These are phyloP conservation scores for Carallia pectinifolia DNA, from an alignment of 345 rosid genomes.

Conservation along the genomic window DNA sequence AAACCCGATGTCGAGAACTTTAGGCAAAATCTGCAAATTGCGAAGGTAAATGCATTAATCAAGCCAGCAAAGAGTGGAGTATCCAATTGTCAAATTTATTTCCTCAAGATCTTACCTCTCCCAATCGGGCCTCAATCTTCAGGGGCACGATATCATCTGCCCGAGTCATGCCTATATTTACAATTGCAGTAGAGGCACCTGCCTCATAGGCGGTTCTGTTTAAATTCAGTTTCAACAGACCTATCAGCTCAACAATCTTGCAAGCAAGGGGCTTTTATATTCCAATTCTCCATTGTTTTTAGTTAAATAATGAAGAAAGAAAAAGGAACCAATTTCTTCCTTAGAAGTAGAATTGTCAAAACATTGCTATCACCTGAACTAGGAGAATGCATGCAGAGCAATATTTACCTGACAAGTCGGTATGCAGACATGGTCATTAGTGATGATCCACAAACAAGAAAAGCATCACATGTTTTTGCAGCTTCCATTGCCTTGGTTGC, in stretches of 20 bases:
- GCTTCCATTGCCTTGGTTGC: slow-evolving; percentile 77
- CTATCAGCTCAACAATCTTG: slow-evolving; percentile 11
- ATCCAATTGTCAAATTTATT: not conserved
- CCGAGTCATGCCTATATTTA: slow-evolving; percentile 71
- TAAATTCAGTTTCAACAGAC: slow-evolving; percentile 13
- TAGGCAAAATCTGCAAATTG: slow-evolving; percentile 59
- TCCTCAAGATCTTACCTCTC: slow-evolving; percentile 54
- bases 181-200: slow-evolving; percentile 82
- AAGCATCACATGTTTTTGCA: slow-evolving; percentile 77
- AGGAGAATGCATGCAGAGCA: not conserved
- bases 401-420: slow-evolving; percentile 69
- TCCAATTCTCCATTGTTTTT: not conserved
- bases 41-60: slow-evolving; percentile 8
- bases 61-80: not conserved
- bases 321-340: not conserved
- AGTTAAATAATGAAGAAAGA: not conserved
- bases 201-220: slow-evolving; percentile 83
- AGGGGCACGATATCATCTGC: slow-evolving; percentile 81
- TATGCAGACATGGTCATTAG: slow-evolving; percentile 95
- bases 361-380: too few relatives aligned
- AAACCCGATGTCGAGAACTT: slow-evolving; percentile 78
- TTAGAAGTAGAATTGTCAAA: too few relatives aligned
- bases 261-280: not conserved
- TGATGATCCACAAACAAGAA: slow-evolving; percentile 81
- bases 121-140: slow-evolving; percentile 76